These are phyloP conservation scores for Pleurotus tuoliensis DNA, from an alignment of 768 basidiomycete genomes.

Conservation along the genomic window DNA sequence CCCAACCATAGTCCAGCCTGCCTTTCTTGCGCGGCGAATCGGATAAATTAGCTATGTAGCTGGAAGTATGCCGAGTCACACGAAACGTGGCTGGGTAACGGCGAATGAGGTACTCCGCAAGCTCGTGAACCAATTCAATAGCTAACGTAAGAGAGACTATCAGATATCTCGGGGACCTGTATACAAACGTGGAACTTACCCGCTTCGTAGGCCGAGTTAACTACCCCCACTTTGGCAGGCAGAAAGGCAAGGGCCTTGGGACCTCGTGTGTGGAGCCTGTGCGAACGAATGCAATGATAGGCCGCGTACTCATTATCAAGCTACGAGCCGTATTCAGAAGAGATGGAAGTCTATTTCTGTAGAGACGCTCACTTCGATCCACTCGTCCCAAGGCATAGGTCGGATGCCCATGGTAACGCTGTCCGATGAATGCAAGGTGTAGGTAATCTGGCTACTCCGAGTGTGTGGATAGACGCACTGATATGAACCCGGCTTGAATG, in stretches of 20 bases:
- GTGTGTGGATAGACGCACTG: conserved; percentile 39
- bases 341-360: not conserved
- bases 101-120: conserved; percentile 60
- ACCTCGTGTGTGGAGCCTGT: conserved; percentile 51
- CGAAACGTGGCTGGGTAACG: conserved; percentile 58
- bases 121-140: conserved; percentile 62
- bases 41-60: conserved; percentile 2
- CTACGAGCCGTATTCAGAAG: conserved; percentile 22
- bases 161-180: not conserved
- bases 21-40: not conserved
- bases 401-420: conserved; percentile 72
- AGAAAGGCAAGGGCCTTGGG: conserved; percentile 44
- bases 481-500: conserved; percentile 60
- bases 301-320: conserved; percentile 53
- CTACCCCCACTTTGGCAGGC: conserved; percentile 39
- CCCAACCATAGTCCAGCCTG: conserved; percentile 32
- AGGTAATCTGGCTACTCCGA: not conserved
- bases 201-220: conserved; percentile 32
- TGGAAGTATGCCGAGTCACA: conserved; percentile 38
- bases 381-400: conserved; percentile 63
- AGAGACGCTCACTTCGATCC: conserved; percentile 58
- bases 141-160: conserved; percentile 30
- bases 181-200: conserved; percentile 22
- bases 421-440: not conserved
- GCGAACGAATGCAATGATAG: conserved; percentile 56